Percentiles rank a stretch among this genome's conserved stretches.
Conservation (phyloP, 1,284 basidiomycete genomes). For the Cutaneotrichosporon spelunceum region DNA sequence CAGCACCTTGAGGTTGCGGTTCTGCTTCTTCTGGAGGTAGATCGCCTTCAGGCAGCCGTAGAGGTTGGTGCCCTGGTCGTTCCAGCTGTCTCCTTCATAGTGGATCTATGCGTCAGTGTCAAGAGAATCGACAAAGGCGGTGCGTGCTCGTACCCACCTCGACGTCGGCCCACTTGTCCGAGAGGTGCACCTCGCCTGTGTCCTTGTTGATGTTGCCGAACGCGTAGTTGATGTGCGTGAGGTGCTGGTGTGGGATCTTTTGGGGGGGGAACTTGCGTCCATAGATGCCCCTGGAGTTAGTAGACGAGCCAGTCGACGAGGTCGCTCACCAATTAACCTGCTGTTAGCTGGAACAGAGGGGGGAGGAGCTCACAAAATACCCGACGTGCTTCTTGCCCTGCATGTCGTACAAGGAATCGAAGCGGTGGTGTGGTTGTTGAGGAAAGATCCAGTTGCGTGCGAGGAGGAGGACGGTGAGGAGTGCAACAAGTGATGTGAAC, state of each 20-base stretch:
- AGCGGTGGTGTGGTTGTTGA: not conserved
- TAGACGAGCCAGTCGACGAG: not conserved
- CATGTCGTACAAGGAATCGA: conserved; percentile 9
- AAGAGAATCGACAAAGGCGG: too few species aligned
- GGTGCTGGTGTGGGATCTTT: conserved; percentile 63
- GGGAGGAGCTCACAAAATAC: conserved; percentile 33
- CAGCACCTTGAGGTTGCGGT: conserved; percentile 73
- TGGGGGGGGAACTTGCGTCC: conserved; percentile 73
- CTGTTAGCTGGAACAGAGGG: not conserved
- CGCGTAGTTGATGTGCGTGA: conserved; percentile 82
- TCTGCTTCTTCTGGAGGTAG: conserved; percentile 71
- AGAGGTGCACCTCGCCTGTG: conserved; percentile 66
- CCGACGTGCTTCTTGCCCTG: conserved; percentile 33
- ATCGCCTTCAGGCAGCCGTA: conserved; percentile 87
- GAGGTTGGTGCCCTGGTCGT: conserved; percentile 73
- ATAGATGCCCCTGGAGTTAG: conserved; percentile 74
- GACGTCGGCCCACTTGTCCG: conserved; percentile 78
- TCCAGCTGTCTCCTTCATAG: conserved; percentile 77
- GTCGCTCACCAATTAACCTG: conserved; percentile 39
- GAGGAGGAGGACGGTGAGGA: not conserved
- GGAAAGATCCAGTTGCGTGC: conserved; percentile 1
- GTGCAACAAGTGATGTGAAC: not conserved
- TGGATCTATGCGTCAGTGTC: conserved; percentile 54
- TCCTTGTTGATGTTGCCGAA: conserved; percentile 75
- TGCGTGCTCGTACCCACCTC: conserved; percentile 55